These are phyloP conservation scores for Dysphania ambrosioides DNA, from an alignment of 148 eudicot species.

Conservation along the genomic window DNA sequence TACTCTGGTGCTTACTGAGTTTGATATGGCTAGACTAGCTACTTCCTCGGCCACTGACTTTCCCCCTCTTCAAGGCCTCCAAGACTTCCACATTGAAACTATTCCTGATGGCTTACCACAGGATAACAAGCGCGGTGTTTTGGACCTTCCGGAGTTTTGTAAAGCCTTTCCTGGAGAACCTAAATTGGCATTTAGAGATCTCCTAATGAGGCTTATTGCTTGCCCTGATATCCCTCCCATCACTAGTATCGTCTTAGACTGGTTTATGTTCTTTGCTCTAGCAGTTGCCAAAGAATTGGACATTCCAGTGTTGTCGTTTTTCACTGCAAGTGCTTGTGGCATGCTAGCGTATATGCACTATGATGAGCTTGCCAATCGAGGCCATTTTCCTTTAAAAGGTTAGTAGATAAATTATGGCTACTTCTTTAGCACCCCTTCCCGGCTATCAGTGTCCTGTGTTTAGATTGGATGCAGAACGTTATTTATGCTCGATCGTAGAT, in stretches of 20 bases:
- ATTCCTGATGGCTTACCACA: conserved; percentile 44
- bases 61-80: too few relatives aligned
- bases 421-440: too few relatives aligned
- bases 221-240: conserved; percentile 18
- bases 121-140: conserved; percentile 19
- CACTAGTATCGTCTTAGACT: conserved; percentile 25
- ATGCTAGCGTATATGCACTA: conserved; percentile 25
- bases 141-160: conserved; percentile 23
- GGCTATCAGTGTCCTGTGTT: too few relatives aligned
- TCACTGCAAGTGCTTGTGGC: too few relatives aligned
- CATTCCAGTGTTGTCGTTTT: conserved; percentile 20
- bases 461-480: too few relatives aligned
- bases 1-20: conserved; percentile 38
- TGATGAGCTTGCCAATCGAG: conserved; percentile 22
- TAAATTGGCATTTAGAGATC: conserved; percentile 14
- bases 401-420: background rate
- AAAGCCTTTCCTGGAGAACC: background rate
- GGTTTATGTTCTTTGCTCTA: conserved; percentile 25
- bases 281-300: conserved; percentile 33
- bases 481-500: too few relatives aligned
- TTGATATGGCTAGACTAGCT: conserved; percentile 27
- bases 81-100: too few relatives aligned
- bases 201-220: conserved; percentile 24
- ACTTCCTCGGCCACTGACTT: too few relatives aligned
- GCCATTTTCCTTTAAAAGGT: conserved; percentile 38